These are phyloP conservation scores for Penicillium sp. DNA, from an alignment of 2,329 filamentous ascomycete genomes.

Conservation along the genomic window DNA sequence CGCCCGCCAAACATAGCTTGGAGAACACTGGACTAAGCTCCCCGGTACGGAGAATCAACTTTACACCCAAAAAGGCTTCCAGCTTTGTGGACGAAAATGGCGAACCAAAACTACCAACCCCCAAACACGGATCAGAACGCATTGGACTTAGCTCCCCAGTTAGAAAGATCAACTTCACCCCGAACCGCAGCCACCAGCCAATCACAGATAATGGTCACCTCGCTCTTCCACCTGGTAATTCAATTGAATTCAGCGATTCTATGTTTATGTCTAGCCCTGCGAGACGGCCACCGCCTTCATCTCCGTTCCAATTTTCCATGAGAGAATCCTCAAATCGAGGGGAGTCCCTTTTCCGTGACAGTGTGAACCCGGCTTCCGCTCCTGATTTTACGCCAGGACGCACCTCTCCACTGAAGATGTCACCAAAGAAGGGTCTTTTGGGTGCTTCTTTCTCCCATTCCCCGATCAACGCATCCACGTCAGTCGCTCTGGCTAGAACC, in stretches of 20 bases:
- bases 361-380: conserved; percentile 20
- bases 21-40: conserved; percentile 33
- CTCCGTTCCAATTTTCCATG: conserved; percentile 45
- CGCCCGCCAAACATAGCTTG: conserved; percentile 33
- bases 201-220: conserved; percentile 23
- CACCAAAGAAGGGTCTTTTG: conserved; percentile 43
- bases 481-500: conserved; percentile 36
- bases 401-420: conserved; percentile 44
- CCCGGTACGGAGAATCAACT: conserved; percentile 36
- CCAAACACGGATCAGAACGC: conserved; percentile 24
- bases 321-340: conserved; percentile 42
- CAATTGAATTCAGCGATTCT: conserved; percentile 34
- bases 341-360: conserved; percentile 27
- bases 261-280: conserved; percentile 46
- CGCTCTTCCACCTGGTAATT: conserved; percentile 27
- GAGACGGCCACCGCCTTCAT: conserved; percentile 40
- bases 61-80: conserved; percentile 28
- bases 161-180: conserved; percentile 40
- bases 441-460: conserved; percentile 39
- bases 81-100: conserved; percentile 35
- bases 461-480: conserved; percentile 32
- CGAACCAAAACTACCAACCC: conserved; percentile 28
- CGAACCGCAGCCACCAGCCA: conserved; percentile 17
- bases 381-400: conserved; percentile 32
- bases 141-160: conserved; percentile 35